These are phyloP conservation scores for Bondarzewia mesenterica DNA, from an alignment of 1,284 basidiomycete genomes.

Conservation along the genomic window DNA sequence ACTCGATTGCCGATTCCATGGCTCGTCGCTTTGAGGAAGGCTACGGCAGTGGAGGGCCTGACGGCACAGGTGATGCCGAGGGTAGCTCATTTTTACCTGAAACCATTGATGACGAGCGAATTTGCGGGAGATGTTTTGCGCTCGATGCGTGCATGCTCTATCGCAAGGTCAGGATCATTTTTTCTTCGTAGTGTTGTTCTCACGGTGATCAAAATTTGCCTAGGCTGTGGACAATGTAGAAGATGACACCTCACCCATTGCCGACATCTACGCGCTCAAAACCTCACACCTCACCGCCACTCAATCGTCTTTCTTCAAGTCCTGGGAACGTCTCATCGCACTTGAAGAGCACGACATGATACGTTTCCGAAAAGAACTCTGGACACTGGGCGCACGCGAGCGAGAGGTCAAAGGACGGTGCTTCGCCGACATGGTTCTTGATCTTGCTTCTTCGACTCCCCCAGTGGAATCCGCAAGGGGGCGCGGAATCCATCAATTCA, in stretches of 20 bases:
- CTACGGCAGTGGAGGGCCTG: constrained; percentile 11
- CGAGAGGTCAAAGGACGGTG: constrained; percentile 78
- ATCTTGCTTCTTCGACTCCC: constrained; percentile 19
- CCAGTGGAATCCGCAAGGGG: constrained; percentile 7
- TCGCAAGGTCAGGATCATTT: constrained; percentile 53
- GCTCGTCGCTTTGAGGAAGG: constrained; percentile 24
- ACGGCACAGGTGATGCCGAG: constrained; percentile 6
- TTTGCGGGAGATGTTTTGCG: constrained; percentile 79
- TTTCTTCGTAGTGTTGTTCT: constrained; percentile 1
- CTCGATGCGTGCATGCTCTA: constrained; percentile 92
- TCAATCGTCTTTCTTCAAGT: constrained; percentile 78
- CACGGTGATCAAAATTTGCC: neutral
- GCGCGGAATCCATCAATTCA: constrained; percentile 41
- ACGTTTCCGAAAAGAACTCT: constrained; percentile 84
- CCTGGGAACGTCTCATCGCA: constrained; percentile 85
- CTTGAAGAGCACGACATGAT: constrained; percentile 86
- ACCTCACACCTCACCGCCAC: constrained; percentile 69
- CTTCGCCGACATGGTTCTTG: constrained; percentile 73
- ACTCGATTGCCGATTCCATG: constrained; percentile 80
- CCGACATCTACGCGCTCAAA: constrained; percentile 69
- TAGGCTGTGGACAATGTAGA: constrained; percentile 67
- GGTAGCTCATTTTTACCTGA: constrained; percentile 61
- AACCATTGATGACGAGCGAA: constrained; percentile 76
- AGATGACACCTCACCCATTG: constrained; percentile 59
- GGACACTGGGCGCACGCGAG: constrained; percentile 81